phyloP scores from a whole-genome alignment of 805 yeast species.

The Candida anglica region DNA sequence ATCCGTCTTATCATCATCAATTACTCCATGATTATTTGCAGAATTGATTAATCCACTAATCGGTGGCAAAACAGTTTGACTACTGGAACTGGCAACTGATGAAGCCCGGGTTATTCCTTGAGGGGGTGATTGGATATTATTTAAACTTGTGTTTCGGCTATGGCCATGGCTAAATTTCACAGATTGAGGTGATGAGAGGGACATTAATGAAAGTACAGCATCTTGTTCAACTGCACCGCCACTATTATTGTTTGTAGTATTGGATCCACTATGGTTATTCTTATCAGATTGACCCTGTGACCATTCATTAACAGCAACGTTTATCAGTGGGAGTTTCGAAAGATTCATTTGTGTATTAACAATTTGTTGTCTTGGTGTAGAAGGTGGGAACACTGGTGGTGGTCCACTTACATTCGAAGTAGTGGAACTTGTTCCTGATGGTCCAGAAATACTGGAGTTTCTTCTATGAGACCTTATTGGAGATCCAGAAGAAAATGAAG shows the following conservation, averaged over 20 bases:
- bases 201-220: conserved; percentile 53
- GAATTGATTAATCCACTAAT: conserved; percentile 19
- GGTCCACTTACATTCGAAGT: too few species aligned
- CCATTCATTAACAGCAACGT: conserved; percentile 15
- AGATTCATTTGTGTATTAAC: not conserved
- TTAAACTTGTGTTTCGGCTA: conserved; percentile 25
- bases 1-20: conserved; percentile 12
- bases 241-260: conserved; percentile 18
- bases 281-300: not conserved
- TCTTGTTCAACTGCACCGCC: too few species aligned
- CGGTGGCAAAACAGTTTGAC: conserved; percentile 22
- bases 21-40: conserved; percentile 1
- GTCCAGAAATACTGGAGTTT: conserved; percentile 3
- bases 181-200: conserved; percentile 48
- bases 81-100: conserved; percentile 14
- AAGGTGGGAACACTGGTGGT: conserved; percentile 1
- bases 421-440: conserved; percentile 2
- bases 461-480: conserved; percentile 4
- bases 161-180: conserved; percentile 23
- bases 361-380: conserved; percentile 2
- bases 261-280: conserved; percentile 1
- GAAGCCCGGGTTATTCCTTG: conserved; percentile 18
- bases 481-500: conserved; percentile 8
- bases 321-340: conserved; percentile 24
- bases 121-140: conserved; percentile 26